phyloP scores from a whole-genome alignment of 2,329 filamentous ascomycete species.

The Verticillium nonalfalfae region DNA sequence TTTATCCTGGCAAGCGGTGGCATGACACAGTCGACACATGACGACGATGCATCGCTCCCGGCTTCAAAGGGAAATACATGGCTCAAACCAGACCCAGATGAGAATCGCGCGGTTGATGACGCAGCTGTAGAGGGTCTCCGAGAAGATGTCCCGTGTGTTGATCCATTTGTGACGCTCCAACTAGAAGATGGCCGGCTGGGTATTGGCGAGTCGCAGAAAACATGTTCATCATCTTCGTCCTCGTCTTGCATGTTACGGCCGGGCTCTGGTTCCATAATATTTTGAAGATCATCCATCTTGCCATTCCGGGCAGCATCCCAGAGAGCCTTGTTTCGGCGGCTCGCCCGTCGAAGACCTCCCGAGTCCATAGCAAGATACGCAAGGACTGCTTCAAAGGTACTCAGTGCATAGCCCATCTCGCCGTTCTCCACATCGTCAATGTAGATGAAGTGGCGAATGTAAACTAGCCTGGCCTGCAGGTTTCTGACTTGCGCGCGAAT shows the following conservation, averaged over 20 bases:
- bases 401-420: constrained; percentile 92
- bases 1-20: constrained; percentile 52
- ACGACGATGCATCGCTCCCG: constrained; percentile 14
- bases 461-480: constrained; percentile 81
- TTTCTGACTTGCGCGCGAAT: constrained; percentile 85
- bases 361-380: constrained; percentile 83
- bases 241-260: constrained; percentile 36
- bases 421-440: constrained; percentile 96
- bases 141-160: constrained; percentile 22
- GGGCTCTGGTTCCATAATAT: constrained; percentile 69
- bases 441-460: constrained; percentile 96
- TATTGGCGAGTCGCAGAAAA: constrained; percentile 27
- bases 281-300: constrained; percentile 66
- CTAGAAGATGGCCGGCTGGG: constrained; percentile 33
- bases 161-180: constrained; percentile 41
- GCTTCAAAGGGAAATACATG: constrained; percentile 89
- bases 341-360: constrained; percentile 73
- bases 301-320: constrained; percentile 85
- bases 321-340: constrained; percentile 74
- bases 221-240: constrained; percentile 35
- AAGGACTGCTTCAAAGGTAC: constrained; percentile 90
- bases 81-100: constrained; percentile 54
- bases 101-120: constrained; percentile 39
- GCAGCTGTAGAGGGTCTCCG: constrained; percentile 34
- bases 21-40: constrained; percentile 16